Conservation (phyloP, 306 rosid species). For the Cyclanthera cordifolia region DNA sequence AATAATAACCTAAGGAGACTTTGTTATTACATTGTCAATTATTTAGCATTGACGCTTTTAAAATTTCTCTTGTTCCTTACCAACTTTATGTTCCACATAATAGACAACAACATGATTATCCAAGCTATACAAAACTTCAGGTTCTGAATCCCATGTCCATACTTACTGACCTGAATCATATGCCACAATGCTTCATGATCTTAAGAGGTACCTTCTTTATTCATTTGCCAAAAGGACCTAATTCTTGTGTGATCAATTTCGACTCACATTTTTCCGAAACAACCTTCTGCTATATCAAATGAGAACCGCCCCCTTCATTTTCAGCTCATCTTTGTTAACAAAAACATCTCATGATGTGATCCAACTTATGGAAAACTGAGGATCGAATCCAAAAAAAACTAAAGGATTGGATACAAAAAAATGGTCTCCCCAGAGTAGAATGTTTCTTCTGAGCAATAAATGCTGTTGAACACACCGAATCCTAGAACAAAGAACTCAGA, state of each 20-base stretch:
- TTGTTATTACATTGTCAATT: background rate
- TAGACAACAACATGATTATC: background rate
- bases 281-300: background rate
- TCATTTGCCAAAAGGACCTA: background rate
- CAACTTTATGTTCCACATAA: background rate
- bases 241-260: background rate
- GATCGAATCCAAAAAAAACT: background rate
- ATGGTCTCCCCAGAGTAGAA: background rate
- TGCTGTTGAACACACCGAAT: background rate
- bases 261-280: background rate
- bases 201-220: background rate
- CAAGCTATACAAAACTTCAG: background rate
- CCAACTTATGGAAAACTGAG: background rate
- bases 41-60: background rate
- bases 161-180: background rate
- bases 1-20: background rate
- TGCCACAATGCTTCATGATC: constrained; percentile 1
- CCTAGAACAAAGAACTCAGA: background rate
- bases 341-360: background rate
- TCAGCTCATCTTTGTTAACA: background rate
- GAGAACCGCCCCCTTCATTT: background rate
- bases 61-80: background rate
- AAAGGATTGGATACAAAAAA: background rate
- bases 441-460: background rate
- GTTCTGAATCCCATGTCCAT: background rate